A percentile compares a stretch with the other conserved stretches of the same genome.
Conservation (phyloP, 805 yeast species). For the Kluyveromyces aestuarii region DNA sequence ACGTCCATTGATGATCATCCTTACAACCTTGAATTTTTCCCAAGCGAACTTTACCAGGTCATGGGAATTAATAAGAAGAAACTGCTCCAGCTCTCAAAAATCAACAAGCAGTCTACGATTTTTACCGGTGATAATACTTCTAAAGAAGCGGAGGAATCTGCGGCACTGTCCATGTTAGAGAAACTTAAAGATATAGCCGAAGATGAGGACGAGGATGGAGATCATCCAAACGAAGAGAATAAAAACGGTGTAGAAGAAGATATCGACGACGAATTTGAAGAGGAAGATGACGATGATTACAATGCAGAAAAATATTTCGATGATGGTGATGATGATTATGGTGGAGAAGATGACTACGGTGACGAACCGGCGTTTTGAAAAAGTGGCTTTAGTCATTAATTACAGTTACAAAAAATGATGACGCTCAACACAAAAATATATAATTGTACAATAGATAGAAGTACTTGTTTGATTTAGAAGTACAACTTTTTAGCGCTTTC, state of each 20-base stretch:
- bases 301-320: conserved; percentile 57
- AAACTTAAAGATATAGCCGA: conserved; percentile 42
- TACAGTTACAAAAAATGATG: neutral
- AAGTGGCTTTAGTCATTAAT: neutral
- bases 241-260: conserved; percentile 33
- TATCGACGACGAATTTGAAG: conserved; percentile 52
- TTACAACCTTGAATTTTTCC: conserved; percentile 59
- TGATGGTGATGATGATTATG: conserved; percentile 45
- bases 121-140: conserved; percentile 18
- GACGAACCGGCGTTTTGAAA: conserved; percentile 53
- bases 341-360: conserved; percentile 41
- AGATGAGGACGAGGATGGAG: conserved; percentile 36
- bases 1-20: conserved; percentile 74
- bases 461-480: no score
- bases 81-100: conserved; percentile 34
- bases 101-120: conserved; percentile 21
- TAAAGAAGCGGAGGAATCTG: conserved; percentile 18
- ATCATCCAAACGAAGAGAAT: conserved; percentile 15
- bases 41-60: conserved; percentile 63
- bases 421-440: neutral
- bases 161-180: conserved; percentile 34
- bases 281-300: conserved; percentile 51
- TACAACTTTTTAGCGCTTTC: no score
- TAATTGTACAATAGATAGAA: neutral
- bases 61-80: conserved; percentile 58